Conservation (phyloP, 1,284 basidiomycete species). For the Malassezia sp. region DNA sequence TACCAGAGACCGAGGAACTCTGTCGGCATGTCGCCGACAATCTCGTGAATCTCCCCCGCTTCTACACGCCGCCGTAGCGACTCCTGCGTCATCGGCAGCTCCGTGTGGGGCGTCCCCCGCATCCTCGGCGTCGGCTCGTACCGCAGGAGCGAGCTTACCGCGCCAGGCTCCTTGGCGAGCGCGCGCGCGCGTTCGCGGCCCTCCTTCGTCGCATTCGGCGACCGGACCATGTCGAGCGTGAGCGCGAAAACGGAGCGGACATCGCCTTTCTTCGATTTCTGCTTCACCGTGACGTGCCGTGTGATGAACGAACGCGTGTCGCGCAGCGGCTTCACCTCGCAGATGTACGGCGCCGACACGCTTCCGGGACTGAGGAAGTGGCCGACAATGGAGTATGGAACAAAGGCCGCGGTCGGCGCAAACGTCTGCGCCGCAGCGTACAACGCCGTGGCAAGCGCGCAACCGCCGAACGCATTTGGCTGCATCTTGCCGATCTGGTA, state of each 20-base stretch:
- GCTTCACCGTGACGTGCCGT: constrained; percentile 23
- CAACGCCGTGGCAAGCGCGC: constrained; percentile 22
- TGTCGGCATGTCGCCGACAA: neutral
- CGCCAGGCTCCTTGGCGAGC: neutral
- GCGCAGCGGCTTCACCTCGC: constrained; percentile 21
- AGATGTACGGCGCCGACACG: constrained; percentile 21
- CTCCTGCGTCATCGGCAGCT: constrained; percentile 12
- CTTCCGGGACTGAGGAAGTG: constrained; percentile 30
- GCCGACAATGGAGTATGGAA: constrained; percentile 28
- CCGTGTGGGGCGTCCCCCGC: constrained; percentile 13
- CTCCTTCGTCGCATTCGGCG: constrained; percentile 17
- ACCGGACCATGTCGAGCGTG: constrained; percentile 26
- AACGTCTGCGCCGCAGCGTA: constrained; percentile 30
- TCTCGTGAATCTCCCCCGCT: constrained; percentile 16
- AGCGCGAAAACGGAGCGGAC: constrained; percentile 22
- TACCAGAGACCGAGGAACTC: constrained; percentile 10
- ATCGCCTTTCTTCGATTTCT: constrained; percentile 20
- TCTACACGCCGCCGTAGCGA: constrained; percentile 17
- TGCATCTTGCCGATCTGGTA: constrained; percentile 30
- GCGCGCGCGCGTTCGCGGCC: neutral
- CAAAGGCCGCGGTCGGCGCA: constrained; percentile 15
- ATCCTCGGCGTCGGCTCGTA: constrained; percentile 19
- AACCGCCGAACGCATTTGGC: constrained; percentile 39
- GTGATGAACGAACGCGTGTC: constrained; percentile 32
- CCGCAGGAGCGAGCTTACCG: constrained; percentile 8